Conservation (phyloP, 1,284 basidiomycete species). For the Abortiporus biennis region DNA sequence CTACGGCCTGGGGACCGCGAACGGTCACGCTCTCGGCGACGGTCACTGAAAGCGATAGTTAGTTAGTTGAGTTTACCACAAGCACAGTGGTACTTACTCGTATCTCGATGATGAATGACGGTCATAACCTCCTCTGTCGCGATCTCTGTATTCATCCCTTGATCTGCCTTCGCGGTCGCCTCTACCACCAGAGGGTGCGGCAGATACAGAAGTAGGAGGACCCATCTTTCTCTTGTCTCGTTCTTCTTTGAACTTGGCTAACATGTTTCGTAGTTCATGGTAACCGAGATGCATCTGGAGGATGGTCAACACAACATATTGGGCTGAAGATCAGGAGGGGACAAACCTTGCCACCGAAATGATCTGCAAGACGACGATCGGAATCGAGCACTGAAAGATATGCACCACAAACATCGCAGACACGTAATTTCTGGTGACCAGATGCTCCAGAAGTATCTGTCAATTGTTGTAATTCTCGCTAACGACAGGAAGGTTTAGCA, state of each 20-base stretch:
- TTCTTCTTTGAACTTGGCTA: slow-evolving; percentile 83
- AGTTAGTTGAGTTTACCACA: no score
- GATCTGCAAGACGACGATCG: slow-evolving; percentile 96
- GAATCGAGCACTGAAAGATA: slow-evolving; percentile 98
- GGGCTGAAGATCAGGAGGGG: slow-evolving; percentile 6
- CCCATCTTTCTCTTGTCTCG: slow-evolving; percentile 76
- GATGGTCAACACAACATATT: slow-evolving; percentile 5
- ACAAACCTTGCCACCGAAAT: slow-evolving; percentile 97
- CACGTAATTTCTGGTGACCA: slow-evolving; percentile 97
- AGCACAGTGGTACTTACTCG: slow-evolving; percentile 72
- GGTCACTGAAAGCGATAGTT: no score
- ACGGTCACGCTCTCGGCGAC: slow-evolving; percentile 65
- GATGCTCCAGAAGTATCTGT: slow-evolving; percentile 98
- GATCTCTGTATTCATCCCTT: slow-evolving; percentile 52
- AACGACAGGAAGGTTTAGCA: slow-evolving; percentile 9
- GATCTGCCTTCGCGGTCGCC: slow-evolving; percentile 20
- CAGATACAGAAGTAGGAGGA: slow-evolving; percentile 32
- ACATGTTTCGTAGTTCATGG: slow-evolving; percentile 93
- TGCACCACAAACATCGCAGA: slow-evolving; percentile 99
- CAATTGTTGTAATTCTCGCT: slow-evolving; percentile 92
- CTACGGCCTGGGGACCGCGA: slow-evolving; percentile 73
- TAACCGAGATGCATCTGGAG: slow-evolving; percentile 96
- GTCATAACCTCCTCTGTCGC: slow-evolving; percentile 66
- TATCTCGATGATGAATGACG: slow-evolving; percentile 66
- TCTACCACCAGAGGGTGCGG: slow-evolving; percentile 26